phyloP scores from a whole-genome alignment of 2,329 filamentous ascomycete species.

The Colletotrichum australisinense region DNA sequence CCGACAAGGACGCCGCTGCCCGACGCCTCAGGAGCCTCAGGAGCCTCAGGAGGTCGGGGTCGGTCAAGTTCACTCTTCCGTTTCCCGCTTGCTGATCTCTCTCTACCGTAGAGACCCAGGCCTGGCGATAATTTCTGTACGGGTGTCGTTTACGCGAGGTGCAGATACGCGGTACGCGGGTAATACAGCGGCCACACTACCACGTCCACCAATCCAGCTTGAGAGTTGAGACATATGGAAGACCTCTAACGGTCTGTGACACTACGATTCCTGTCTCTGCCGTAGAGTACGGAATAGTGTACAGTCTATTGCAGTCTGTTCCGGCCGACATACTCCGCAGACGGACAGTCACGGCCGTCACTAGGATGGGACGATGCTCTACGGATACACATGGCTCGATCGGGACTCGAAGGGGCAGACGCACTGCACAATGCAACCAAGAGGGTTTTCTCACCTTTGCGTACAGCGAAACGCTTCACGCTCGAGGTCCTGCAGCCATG shows the following conservation, averaged over 20 bases:
- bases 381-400: background rate
- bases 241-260: background rate
- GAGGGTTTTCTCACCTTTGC: background rate
- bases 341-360: conserved; percentile 22
- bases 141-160: background rate
- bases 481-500: conserved; percentile 21
- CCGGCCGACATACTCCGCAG: background rate
- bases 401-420: background rate
- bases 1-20: conserved; percentile 7
- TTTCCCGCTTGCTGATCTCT: background rate
- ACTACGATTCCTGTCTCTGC: background rate
- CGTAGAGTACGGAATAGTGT: background rate
- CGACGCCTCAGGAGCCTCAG: background rate
- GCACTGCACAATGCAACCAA: conserved; percentile 15
- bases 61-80: conserved; percentile 21
- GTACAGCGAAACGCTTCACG: conserved; percentile 27
- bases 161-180: conserved; percentile 18
- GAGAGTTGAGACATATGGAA: background rate
- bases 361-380: conserved; percentile 12
- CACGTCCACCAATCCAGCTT: background rate
- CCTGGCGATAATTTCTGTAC: background rate
- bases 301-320: background rate
- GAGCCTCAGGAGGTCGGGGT: conserved; percentile 4
- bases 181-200: background rate
- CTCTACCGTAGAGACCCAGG: background rate